These are phyloP conservation scores for Neolentinus lepideus DNA, from an alignment of 1,284 basidiomycete species.

Conservation along the genomic window DNA sequence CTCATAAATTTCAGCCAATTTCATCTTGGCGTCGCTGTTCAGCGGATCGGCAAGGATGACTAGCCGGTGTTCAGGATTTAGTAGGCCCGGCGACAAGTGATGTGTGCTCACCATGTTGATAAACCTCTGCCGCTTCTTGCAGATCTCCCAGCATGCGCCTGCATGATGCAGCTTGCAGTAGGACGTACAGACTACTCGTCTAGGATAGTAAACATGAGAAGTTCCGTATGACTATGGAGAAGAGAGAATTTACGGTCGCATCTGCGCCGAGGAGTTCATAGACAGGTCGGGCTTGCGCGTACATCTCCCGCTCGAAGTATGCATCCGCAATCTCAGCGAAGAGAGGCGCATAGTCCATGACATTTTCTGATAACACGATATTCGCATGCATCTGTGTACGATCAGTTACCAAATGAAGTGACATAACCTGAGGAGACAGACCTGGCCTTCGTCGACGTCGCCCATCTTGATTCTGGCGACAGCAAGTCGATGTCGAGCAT, in stretches of 20 bases:
- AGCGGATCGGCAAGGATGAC: constrained; percentile 71
- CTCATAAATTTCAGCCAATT: constrained; percentile 87
- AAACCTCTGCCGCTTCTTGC: constrained; percentile 74
- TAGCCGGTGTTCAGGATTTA: constrained; percentile 19
- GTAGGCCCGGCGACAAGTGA: background rate
- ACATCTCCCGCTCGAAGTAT: constrained; percentile 70
- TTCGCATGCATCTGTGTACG: constrained; percentile 65
- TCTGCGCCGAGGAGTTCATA: constrained; percentile 72
- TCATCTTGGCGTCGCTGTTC: constrained; percentile 79
- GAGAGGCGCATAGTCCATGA: constrained; percentile 68
- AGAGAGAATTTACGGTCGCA: constrained; percentile 46
- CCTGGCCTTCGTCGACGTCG: constrained; percentile 78
- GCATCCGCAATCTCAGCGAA: constrained; percentile 84
- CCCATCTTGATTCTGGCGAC: constrained; percentile 80
- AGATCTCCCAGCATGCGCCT: constrained; percentile 68
- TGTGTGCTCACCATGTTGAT: constrained; percentile 62
- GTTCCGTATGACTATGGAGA: background rate
- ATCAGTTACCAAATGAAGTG: background rate
- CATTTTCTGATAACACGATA: constrained; percentile 64
- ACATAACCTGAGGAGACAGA: constrained; percentile 18
- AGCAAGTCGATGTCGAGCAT: constrained; percentile 82
- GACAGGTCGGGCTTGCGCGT: constrained; percentile 68
- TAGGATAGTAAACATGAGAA: constrained; percentile 15
- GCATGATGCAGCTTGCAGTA: constrained; percentile 69
- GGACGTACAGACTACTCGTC: constrained; percentile 64